Base-by-base conservation (phyloP, 208 protist species). In the Leishmania tarentolae region DNA sequence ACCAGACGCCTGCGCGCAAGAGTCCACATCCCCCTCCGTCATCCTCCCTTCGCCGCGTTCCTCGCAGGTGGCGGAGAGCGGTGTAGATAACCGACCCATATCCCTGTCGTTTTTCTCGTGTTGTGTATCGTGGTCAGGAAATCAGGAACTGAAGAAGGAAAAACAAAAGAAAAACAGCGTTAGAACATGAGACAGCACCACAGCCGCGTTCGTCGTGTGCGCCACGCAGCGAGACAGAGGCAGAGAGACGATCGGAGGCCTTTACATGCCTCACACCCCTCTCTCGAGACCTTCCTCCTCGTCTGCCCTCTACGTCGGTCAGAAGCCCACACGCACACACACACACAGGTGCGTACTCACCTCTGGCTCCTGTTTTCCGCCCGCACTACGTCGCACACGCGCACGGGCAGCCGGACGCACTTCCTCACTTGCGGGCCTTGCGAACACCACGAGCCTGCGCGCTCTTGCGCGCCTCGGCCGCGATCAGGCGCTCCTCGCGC, bases 401-500 rank as follows among this genome's bases (percentile, higher is more conserved):
- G 59, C n/a, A 21, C n/a, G 21, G 15, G 59, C 59, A 37, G 5
- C 24, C 6, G 15, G 13, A 21, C 7, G 5, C 21, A 9, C 52
- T 17, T 37, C 4, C 47, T 76, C 91, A 94, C 85, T 93, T 92
- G 80, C 88, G 87, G 65, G 75, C 84, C 89, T 95, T 94, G 80
- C 88, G 90, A 63, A 56, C 79, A 65, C 79, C 81, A 47, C 83
- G 85, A 80, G 47, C 74, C 80, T 78, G 86, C 59, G 80, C 88
- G 61, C 77, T 86, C 85, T 93, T 93, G 86, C 90, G 91, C 37
- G 81, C 86, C 90, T 94, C 90, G 42, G 93, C 93, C 65, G 91
- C 93, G 76, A 95, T 92, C 53, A 95, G 90, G 85, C 88, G 90
- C 86, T 94, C 86, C 91, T 97, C 94, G 68, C 94, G 89, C 88